Conservation (phyloP, 805 yeast species). For the Wickerhamomyces alni region DNA sequence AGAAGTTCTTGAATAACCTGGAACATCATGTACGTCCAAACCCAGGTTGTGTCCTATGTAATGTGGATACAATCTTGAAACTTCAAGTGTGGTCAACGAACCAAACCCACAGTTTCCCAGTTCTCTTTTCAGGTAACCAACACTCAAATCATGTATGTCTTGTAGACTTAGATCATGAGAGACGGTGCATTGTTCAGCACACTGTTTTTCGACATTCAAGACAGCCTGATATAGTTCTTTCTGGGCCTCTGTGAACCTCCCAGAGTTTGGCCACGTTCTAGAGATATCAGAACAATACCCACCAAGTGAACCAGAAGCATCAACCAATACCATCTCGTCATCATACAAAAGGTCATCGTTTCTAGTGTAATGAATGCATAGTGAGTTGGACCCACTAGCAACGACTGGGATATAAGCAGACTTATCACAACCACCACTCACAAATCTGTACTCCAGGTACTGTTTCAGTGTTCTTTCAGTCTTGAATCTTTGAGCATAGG, state of each 20-base stretch:
- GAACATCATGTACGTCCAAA: conserved; percentile 82
- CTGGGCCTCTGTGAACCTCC: conserved; percentile 72
- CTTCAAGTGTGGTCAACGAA: conserved; percentile 43
- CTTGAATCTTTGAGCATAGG: conserved; percentile 59
- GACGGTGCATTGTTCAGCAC: conserved; percentile 66
- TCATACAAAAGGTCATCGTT: conserved; percentile 76
- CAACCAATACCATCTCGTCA: conserved; percentile 84
- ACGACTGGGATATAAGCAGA: conserved; percentile 94
- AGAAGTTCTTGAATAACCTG: conserved; percentile 51
- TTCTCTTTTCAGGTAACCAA: conserved; percentile 51
- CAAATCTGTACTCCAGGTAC: conserved; percentile 75
- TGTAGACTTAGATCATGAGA: conserved; percentile 49
- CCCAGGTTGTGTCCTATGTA: conserved; percentile 96
- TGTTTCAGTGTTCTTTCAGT: conserved; percentile 78
- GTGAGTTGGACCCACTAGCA: conserved; percentile 86
- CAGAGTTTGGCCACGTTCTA: conserved; percentile 89
- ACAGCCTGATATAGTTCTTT: conserved; percentile 86
- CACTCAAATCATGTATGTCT: conserved; percentile 71
- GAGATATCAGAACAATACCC: conserved; percentile 96
- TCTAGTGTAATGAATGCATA: conserved; percentile 89
- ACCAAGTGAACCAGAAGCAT: conserved; percentile 91
- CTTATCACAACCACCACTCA: conserved; percentile 82
- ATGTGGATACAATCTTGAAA: conserved; percentile 73
- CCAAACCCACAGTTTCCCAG: conserved; percentile 68
- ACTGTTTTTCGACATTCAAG: conserved; percentile 69